phyloP scores from a whole-genome alignment of 1,139 yeast species.

The Kurtzmaniella quercitrusa region DNA sequence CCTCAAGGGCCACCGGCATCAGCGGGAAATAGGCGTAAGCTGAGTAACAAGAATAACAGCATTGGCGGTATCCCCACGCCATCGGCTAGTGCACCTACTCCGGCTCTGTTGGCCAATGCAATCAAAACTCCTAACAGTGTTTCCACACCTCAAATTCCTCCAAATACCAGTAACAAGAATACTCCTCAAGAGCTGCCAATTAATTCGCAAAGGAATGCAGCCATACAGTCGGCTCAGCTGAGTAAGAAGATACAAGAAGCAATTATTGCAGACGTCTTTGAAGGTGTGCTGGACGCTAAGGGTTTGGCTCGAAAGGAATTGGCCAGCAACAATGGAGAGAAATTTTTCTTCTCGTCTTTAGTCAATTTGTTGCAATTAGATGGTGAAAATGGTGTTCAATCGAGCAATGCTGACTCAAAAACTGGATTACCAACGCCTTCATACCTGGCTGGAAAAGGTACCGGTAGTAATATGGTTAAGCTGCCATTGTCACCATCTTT shows the following conservation, averaged over 20 bases:
- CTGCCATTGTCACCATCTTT: constrained; percentile 31
- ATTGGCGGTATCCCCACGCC: constrained; percentile 30
- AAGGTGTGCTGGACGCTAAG: constrained; percentile 26
- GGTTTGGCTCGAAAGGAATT: constrained; percentile 45
- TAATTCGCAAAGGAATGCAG: constrained; percentile 14
- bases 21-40: constrained; percentile 12
- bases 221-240: constrained; percentile 10
- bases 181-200: constrained; percentile 43
- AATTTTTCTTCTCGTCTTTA: constrained; percentile 48
- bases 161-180: constrained; percentile 35
- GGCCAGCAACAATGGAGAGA: constrained; percentile 43
- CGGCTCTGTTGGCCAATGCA: constrained; percentile 37
- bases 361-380: constrained; percentile 48
- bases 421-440: constrained; percentile 32
- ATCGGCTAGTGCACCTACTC: constrained; percentile 37
- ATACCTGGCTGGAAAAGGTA: constrained; percentile 22
- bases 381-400: not conserved
- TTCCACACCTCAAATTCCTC: constrained; percentile 39
- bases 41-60: constrained; percentile 4
- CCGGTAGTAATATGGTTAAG: constrained; percentile 13
- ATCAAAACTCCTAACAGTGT: constrained; percentile 46
- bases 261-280: constrained; percentile 20
- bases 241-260: constrained; percentile 6
- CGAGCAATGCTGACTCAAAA: constrained; percentile 8
- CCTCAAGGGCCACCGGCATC: constrained; percentile 13